Base-by-base conservation (phyloP, 2,329 filamentous ascomycete species). In the Gyromitra esculenta region DNA sequence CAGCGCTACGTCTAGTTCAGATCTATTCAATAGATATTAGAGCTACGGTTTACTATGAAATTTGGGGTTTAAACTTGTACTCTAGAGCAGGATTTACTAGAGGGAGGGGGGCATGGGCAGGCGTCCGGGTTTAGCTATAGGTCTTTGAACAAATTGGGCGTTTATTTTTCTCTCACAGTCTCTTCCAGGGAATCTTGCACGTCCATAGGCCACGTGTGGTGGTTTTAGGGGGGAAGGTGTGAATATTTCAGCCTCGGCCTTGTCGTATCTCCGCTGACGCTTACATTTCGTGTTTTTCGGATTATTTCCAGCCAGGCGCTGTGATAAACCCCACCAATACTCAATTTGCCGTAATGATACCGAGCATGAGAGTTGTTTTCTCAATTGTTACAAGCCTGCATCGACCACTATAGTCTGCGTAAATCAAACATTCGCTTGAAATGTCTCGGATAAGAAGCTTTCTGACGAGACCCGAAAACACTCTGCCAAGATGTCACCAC, bases 21-120 rank as follows among this genome's bases (percentile, higher is more conserved):
- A 39, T 65, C 35, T 64, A 8, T 43, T 43, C n/a, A 31, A 15
- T 18, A 31, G 39, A 64, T 54, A 35, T 9, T 37, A 64, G 67
- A 35, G 52, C 69, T 60, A 59, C 11, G 69, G 21, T 35, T 68
- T n/a, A 21, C 39, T 57, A 48, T 57, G 52, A 37, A 41, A 35
- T 8, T 48, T 65, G 15, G 15, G 39, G 18, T 66, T 65, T 66
- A 50, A 66, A 60, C 54, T 66, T 73, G 70, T 73, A 73, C 52
- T 57, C 70, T 73, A 57, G 62, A 57, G 37, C 37, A 41, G 57
- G 67, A 25, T 41, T 54, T 18, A 57, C 56, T 56, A 67, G 65
- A 69, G 66, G 54, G 41, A 60, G 39, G 54, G 41, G 50, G 39
- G 39, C 15, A 68, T 68, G 39, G 65, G 52, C 8, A 52, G 62